These are phyloP conservation scores for Trichosporon sp. DNA, from an alignment of 1,284 basidiomycete species.

Conservation along the genomic window DNA sequence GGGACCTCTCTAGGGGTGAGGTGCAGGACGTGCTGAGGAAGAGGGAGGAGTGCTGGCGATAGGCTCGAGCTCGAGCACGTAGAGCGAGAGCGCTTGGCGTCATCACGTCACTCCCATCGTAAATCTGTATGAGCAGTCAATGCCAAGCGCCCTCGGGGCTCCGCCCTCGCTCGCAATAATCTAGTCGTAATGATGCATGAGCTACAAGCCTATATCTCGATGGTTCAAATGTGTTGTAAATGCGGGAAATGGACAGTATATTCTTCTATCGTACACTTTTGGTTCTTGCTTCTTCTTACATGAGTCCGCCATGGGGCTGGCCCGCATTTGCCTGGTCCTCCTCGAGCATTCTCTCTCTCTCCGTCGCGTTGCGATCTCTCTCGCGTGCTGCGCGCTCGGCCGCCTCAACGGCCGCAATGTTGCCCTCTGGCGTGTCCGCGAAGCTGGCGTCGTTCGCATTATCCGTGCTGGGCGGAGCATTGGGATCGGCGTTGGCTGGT, in stretches of 20 bases:
- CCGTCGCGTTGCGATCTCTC: constrained; percentile 38
- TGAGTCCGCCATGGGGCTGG: constrained; percentile 12
- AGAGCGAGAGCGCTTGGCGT: background rate
- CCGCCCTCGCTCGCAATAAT: no score
- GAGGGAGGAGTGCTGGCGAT: constrained; percentile 53
- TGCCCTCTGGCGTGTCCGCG: constrained; percentile 46
- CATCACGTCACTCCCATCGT: no score
- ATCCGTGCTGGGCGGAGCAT: constrained; percentile 28
- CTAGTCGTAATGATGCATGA: constrained; percentile 9
- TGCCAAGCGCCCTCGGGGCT: background rate
- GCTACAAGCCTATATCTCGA: background rate
- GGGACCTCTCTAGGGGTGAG: constrained; percentile 37
- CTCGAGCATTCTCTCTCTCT: constrained; percentile 55
- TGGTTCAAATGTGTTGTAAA: background rate
- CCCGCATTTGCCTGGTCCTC: constrained; percentile 51
- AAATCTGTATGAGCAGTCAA: background rate
- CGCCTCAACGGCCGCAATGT: constrained; percentile 47
- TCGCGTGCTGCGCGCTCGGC: constrained; percentile 40
- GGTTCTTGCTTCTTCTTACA: background rate
- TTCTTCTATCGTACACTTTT: background rate
- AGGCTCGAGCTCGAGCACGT: background rate
- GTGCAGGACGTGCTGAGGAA: constrained; percentile 50
- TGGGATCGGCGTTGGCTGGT: constrained; percentile 2
- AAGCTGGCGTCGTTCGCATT: constrained; percentile 27
- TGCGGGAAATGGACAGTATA: background rate